Evolutionary conservation across 305 asterid genomes (phyloP).

Genomic region (Caryopteris hybrid): DNA sequence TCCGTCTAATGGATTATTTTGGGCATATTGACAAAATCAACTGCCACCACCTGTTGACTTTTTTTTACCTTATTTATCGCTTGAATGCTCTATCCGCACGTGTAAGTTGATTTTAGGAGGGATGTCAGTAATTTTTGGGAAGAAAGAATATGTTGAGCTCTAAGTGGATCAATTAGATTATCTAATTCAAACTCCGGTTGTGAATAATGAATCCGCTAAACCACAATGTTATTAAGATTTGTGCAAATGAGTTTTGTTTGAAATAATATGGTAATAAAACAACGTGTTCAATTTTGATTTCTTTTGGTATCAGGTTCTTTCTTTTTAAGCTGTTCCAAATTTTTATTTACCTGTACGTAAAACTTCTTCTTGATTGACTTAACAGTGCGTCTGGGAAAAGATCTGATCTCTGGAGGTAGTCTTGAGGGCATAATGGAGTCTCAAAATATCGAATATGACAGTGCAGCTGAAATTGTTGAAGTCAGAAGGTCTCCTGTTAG

Average conservation of each 20-base stretch:
- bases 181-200: not conserved
- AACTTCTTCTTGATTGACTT: not conserved
- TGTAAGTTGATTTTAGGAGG: not conserved
- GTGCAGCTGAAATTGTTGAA: conserved; percentile 42
- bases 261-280: not conserved
- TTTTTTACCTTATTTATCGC: not conserved
- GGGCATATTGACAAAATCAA: not conserved
- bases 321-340: not conserved
- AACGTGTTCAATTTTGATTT: not conserved
- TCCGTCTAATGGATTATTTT: not conserved
- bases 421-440: conserved; percentile 32
- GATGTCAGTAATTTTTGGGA: not conserved
- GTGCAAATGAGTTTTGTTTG: not conserved
- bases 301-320: not conserved
- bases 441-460: conserved; percentile 34
- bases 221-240: not conserved
- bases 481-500: conserved; percentile 38
- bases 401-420: conserved; percentile 43
- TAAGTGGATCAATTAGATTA: not conserved
- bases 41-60: not conserved
- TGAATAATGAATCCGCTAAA: not conserved
- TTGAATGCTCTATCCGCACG: not conserved
- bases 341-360: not conserved
- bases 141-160: not conserved
- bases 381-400: not conserved